Evolutionary conservation across 495 filamentous ascomycete species (phyloP).

Genomic region (Xylaria curta): DNA sequence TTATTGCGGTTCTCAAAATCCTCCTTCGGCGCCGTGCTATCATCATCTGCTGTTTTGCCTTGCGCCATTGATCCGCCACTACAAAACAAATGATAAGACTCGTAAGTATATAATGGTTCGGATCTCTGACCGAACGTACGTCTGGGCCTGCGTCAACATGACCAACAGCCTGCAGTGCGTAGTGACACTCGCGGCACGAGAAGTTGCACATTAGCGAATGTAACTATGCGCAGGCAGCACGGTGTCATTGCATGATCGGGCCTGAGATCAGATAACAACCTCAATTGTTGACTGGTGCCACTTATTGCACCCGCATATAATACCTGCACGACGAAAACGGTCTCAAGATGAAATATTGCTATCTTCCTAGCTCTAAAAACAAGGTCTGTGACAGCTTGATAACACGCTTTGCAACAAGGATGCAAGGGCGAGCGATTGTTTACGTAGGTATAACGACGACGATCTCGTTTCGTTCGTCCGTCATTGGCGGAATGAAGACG

Average conservation of each 20-base stretch:
- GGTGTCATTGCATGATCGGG: constrained; percentile 8
- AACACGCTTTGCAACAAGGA: constrained; percentile 1
- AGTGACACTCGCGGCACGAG: not conserved
- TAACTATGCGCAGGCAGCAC: not conserved
- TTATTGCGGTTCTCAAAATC: not conserved
- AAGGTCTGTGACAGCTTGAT: not conserved
- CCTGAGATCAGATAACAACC: not conserved
- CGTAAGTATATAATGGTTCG: not conserved
- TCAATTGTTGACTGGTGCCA: not conserved
- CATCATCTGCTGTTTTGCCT: not conserved
- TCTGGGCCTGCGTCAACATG: constrained; percentile 8
- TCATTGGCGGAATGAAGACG: constrained; percentile 16
- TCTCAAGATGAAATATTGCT: not conserved
- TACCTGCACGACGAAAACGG: constrained; percentile 7
- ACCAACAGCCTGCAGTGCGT: not conserved
- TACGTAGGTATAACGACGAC: not conserved
- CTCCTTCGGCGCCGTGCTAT: constrained; percentile 2
- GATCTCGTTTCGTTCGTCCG: not conserved
- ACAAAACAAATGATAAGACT: not conserved
- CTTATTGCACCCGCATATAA: not conserved
- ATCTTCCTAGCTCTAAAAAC: not conserved
- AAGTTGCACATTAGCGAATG: not conserved
- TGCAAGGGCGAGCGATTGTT: not conserved
- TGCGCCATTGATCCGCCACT: not conserved
- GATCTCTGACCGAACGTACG: not conserved